Percentiles rank a stretch among this genome's conserved stretches.
phyloP scores from a whole-genome alignment of 2,329 filamentous ascomycete species.

The Cadophora sp. region DNA sequence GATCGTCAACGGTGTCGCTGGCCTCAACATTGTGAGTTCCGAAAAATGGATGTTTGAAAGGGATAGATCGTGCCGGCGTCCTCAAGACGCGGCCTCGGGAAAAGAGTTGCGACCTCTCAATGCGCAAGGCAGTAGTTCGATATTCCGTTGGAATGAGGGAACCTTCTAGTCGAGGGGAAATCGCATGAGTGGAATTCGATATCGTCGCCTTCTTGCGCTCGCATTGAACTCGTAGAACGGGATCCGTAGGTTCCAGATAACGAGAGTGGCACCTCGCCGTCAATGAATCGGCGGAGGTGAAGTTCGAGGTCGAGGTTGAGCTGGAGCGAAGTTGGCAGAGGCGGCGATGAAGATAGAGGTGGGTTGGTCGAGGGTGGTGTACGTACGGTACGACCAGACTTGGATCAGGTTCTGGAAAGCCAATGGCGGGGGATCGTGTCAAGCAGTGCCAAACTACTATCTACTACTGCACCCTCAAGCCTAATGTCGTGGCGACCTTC shows the following conservation, averaged over 20 bases:
- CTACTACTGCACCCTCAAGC: not conserved
- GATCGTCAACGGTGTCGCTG: conserved; percentile 88
- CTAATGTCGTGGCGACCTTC: conserved; percentile 16
- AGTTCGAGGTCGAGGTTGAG: not conserved
- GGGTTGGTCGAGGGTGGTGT: not conserved
- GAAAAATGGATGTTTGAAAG: conserved; percentile 32
- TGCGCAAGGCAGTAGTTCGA: conserved; percentile 19
- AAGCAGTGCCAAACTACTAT: conserved; percentile 6
- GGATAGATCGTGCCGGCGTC: conserved; percentile 48
- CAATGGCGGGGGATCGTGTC: conserved; percentile 21
- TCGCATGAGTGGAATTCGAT: conserved; percentile 21
- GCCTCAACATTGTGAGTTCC: conserved; percentile 68
- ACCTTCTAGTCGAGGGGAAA: conserved; percentile 2
- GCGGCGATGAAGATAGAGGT: not conserved
- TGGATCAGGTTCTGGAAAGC: conserved; percentile 20
- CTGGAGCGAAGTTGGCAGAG: conserved; percentile 9
- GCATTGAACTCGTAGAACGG: conserved; percentile 19
- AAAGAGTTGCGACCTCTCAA: conserved; percentile 23
- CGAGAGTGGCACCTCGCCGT: conserved; percentile 9
- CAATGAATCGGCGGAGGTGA: not conserved
- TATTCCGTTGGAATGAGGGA: not conserved
- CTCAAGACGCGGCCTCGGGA: conserved; percentile 51
- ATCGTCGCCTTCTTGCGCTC: conserved; percentile 9
- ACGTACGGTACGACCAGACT: conserved; percentile 3
- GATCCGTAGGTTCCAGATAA: conserved; percentile 1